phyloP scores from a whole-genome alignment of 495 filamentous ascomycete genomes.

The Copromyces sp. region DNA sequence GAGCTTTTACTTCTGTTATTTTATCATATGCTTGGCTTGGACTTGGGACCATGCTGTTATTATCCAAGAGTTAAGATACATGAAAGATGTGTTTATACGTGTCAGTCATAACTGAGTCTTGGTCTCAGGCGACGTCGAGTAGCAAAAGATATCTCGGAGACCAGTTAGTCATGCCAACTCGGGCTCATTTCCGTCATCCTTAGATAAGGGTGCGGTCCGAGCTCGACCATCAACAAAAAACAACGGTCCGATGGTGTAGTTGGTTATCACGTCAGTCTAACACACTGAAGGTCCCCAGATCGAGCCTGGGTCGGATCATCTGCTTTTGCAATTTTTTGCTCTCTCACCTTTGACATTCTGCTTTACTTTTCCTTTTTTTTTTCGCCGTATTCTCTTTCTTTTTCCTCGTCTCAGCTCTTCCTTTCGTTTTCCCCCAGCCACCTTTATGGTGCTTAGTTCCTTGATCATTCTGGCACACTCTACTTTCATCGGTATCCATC shows the following conservation, averaged over 20 bases:
- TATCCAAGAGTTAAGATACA: background rate
- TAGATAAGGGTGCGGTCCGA: too few species aligned
- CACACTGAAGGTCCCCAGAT: background rate
- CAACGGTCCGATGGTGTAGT: background rate
- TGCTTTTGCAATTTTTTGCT: background rate
- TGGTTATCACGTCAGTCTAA: background rate
- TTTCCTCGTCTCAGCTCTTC: too few species aligned
- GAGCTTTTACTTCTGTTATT: background rate
- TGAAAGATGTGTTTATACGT: constrained; percentile 9
- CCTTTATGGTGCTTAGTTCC: too few species aligned
- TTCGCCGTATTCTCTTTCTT: too few species aligned
- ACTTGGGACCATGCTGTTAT: background rate
- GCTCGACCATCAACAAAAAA: background rate
- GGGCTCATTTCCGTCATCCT: too few species aligned
- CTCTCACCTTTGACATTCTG: background rate
- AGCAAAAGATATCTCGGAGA: too few species aligned
- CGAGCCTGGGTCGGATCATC: background rate
- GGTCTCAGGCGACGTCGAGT: background rate
- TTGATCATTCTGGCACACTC: too few species aligned
- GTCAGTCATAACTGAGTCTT: background rate
- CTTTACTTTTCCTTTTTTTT: background rate
- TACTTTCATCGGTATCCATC: too few species aligned
- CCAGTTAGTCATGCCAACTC: too few species aligned
- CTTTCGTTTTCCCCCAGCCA: too few species aligned
- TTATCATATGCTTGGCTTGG: background rate